These are phyloP conservation scores for Diphasiastrum complanatum DNA, from an alignment of 83 land plant species.

Conservation along the genomic window DNA sequence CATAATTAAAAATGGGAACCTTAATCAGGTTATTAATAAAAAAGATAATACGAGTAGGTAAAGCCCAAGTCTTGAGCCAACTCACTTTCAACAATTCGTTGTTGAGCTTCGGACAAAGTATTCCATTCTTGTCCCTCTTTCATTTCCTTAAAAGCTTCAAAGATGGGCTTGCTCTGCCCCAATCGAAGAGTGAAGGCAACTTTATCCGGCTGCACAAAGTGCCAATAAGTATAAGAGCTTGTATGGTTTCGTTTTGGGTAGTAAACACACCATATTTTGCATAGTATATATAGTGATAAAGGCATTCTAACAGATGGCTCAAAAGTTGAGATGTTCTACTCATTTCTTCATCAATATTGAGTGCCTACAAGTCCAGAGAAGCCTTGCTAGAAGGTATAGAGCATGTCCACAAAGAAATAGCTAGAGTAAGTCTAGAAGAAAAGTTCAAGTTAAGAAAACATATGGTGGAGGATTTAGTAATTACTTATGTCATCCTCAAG, in stretches of 20 bases:
- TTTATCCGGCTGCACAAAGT: conserved; percentile 84
- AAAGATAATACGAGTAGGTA: not conserved
- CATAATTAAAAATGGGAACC: not conserved
- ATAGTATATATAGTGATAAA: too few species aligned
- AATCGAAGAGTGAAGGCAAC: conserved; percentile 58
- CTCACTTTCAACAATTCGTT: conserved; percentile 72
- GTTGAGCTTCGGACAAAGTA: conserved; percentile 55
- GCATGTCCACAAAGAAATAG: too few species aligned
- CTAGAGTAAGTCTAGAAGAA: too few species aligned
- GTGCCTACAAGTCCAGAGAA: too few species aligned
- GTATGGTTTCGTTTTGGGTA: not conserved
- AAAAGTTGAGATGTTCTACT: too few species aligned
- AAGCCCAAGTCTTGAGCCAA: not conserved
- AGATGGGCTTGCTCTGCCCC: conserved; percentile 83
- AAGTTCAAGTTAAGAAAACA: too few species aligned
- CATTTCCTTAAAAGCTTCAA: conserved; percentile 66
- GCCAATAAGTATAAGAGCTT: not conserved
- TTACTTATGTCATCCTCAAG: too few species aligned
- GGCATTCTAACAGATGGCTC: too few species aligned
- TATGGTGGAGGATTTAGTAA: too few species aligned
- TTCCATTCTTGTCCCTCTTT: conserved; percentile 54
- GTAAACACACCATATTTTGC: not conserved
- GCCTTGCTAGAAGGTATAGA: too few species aligned
- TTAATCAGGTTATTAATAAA: not conserved
- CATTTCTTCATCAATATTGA: too few species aligned